Evolutionary conservation across 176 grass and related monocot species (phyloP).

Genomic region (Musa itinerans): DNA sequence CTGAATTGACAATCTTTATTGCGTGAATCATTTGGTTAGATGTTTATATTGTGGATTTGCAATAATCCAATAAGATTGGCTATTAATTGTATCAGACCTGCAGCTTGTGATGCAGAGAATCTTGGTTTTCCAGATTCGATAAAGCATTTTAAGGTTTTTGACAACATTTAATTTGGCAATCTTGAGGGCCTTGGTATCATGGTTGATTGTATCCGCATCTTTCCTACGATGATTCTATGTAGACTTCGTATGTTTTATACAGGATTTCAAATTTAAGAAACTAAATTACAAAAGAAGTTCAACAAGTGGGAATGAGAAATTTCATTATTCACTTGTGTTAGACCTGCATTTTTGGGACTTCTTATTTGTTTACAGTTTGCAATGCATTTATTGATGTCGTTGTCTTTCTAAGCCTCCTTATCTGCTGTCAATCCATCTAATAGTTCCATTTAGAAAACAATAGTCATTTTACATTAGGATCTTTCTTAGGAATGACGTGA

Average conservation of each 20-base stretch:
- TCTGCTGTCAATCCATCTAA: neutral
- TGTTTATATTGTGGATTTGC: neutral
- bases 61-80: neutral
- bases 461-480: too few relatives aligned
- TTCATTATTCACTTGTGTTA: neutral
- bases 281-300: neutral
- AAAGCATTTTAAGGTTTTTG: too few relatives aligned
- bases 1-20: neutral
- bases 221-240: too few relatives aligned
- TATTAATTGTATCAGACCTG: neutral
- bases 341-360: neutral
- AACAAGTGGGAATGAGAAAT: neutral
- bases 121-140: too few relatives aligned
- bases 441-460: neutral
- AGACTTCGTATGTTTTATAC: neutral
- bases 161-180: too few relatives aligned
- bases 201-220: too few relatives aligned
- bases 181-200: too few relatives aligned
- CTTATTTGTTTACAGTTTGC: neutral
- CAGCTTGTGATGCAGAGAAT: too few relatives aligned
- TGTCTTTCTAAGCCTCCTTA: neutral
- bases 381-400: neutral
- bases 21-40: neutral
- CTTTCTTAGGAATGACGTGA: too few relatives aligned
- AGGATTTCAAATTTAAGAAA: neutral